These are phyloP conservation scores for Clarireedia hainanense DNA, from an alignment of 2,329 filamentous ascomycete species.

Conservation along the genomic window DNA sequence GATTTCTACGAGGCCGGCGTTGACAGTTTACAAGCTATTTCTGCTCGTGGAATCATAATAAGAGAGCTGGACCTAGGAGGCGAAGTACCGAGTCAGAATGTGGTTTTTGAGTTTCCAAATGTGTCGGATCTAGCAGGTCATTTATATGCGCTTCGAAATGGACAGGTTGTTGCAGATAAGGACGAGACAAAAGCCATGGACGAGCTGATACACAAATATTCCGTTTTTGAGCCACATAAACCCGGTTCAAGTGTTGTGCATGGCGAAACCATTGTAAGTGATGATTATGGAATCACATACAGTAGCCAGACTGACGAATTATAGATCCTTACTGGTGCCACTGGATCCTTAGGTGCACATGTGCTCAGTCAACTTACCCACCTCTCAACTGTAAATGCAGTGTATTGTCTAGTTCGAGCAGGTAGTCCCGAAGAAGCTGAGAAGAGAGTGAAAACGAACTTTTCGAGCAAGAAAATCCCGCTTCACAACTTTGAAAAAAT, in stretches of 20 bases:
- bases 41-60: constrained; percentile 43
- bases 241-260: constrained; percentile 12
- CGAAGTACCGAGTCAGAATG: constrained; percentile 42
- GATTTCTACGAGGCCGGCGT: constrained; percentile 53
- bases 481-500: constrained; percentile 25
- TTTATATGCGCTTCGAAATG: constrained; percentile 36
- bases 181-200: constrained; percentile 35
- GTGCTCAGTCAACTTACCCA: constrained; percentile 47
- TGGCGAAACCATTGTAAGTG: constrained; percentile 12
- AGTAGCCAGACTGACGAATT: neutral
- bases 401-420: constrained; percentile 43
- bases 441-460: neutral
- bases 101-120: constrained; percentile 51
- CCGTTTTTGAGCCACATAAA: constrained; percentile 28
- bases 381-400: constrained; percentile 4
- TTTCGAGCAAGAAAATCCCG: constrained; percentile 6
- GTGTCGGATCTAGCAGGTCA: constrained; percentile 39
- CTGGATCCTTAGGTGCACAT: constrained; percentile 57
- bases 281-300: neutral
- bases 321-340: constrained; percentile 52
- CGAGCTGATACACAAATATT: constrained; percentile 37
- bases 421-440: neutral
- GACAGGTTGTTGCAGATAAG: constrained; percentile 23
- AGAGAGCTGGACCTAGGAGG: constrained; percentile 42
- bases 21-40: constrained; percentile 51